These are phyloP conservation scores for Beauveria varroae DNA, from an alignment of 2,329 filamentous ascomycete genomes.

Conservation along the genomic window DNA sequence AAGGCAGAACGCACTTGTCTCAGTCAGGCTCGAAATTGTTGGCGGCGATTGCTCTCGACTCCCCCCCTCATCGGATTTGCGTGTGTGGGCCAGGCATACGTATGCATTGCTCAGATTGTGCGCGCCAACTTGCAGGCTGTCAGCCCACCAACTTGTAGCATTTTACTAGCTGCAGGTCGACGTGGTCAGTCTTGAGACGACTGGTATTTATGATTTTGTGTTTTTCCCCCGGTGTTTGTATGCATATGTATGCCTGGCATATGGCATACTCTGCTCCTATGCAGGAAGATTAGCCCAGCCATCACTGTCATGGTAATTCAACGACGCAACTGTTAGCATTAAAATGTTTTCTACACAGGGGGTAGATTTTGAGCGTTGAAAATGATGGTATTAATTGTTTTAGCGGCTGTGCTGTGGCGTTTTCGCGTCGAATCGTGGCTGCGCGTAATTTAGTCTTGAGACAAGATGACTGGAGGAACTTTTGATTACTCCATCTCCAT, in stretches of 20 bases:
- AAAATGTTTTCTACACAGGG: too few relatives aligned
- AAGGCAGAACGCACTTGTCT: not conserved
- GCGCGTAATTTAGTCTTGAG: too few relatives aligned
- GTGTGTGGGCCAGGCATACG: slow-evolving; percentile 2
- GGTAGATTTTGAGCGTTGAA: too few relatives aligned
- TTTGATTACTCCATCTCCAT: too few relatives aligned
- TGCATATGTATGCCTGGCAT: not conserved
- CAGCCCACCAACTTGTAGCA: not conserved
- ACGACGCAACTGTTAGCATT: not conserved
- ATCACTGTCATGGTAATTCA: not conserved
- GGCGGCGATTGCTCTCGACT: not conserved
- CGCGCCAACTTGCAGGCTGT: not conserved
- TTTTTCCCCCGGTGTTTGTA: not conserved
- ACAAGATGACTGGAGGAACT: too few relatives aligned
- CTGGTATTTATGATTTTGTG: too few relatives aligned
- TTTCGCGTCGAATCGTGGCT: too few relatives aligned
- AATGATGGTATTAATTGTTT: too few relatives aligned
- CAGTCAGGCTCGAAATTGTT: not conserved
- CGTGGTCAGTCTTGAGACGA: not conserved
- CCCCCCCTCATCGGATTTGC: not conserved
- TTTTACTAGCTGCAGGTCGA: not conserved
- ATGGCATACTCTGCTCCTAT: too few relatives aligned
- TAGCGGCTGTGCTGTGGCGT: too few relatives aligned
- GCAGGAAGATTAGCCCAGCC: too few relatives aligned
- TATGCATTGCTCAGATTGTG: not conserved